Evolutionary conservation across 2,329 filamentous ascomycete species (phyloP), one percentile per base, ranked within the genome.

Genomic region (Sodiomyces alkalinus): DNA sequence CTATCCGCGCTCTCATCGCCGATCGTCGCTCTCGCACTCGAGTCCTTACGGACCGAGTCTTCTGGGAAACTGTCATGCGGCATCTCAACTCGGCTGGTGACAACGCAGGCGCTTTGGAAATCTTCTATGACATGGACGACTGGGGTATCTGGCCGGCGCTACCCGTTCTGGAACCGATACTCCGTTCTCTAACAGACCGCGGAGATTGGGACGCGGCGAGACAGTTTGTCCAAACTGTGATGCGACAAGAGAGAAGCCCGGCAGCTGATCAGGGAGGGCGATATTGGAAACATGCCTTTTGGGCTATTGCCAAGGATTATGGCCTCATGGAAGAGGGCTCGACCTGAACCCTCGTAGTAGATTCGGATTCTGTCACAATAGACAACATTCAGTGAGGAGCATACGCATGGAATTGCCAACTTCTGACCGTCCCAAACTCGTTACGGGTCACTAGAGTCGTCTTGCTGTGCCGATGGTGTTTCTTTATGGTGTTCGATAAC

Each of bases 1-100:
- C 68, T 10, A 62, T 81, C n/a, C 62, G 70, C 20, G 46, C 48
- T 0, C 55, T 86, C 4, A 68, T 82, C 13, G 52, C 58, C 14
- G 67, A 79, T 31, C 27, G 43, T 19, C 36, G 36, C 14, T 27
- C 34, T n/a, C 34, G 34, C 17, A 34, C 36, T 3, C 36, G 36
- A 22, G 31, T 32, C 7, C 29, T 38, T 19, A 30, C 32, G 15
- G 36, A 38, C 31, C 43, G 48, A 26, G 32, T 51, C 16, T 38
- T 38, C 26, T 38, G 36, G 36, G 36, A 37, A 26, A 36, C 22
- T 15, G 34, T 38, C 28, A 32, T 39, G 23, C 34, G 30, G 23
- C 28, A 33, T 28, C 33, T 31, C 22, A 28, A 33, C 32, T 22
- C 22, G 17, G 28, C 26, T 12, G 36, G 35, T 21, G 34, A 37